Evolutionary conservation across 2,329 filamentous ascomycete genomes (phyloP), one percentile per base, ranked within the genome.

Genomic region (Amphichorda felina): DNA sequence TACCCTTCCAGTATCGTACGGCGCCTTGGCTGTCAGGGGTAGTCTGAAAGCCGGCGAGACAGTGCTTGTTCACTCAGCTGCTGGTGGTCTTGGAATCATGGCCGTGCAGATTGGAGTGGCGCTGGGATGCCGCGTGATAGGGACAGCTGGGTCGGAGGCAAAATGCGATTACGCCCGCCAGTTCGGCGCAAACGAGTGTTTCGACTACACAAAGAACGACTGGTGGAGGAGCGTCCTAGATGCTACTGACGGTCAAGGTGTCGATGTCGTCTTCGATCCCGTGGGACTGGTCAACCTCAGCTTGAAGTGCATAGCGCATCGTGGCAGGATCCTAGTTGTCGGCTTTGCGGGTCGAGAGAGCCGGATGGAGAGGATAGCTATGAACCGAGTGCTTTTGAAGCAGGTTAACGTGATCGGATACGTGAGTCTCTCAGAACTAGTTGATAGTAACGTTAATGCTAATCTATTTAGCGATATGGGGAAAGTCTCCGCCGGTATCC

Each of bases 181-280:
- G 9, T 51, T 59, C 38, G 66, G 65, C 0, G 65, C 63, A 0
- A 54, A 58, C 37, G 43, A 46, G 4, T 59, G 56, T 34, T 52
- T 74, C 21, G 49, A 66, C 43, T 63, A 68, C 42, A 40, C 41
- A 2, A 29, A 44, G 5, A 43, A 48, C 4, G 39, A 53, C 1
- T 79, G 72, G 74, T 66, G 64, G 45, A 54, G 65, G n/a, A 45
- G 56, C 11, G 64, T 78, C 3, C 51, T 63, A n/a, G 49, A 53
- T 3, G 41, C 65, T 15, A 75, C 70, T 1, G 42, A 49, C 2
- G 62, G 63, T 0, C 53, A 57, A 21, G 73, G 73, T 0, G 72
- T 70, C 2, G 64, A 78, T 51, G 59, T 74, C 0, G 66, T 76
- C 10, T 70, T 70, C 44, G 73, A 79, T 51, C 62, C 65, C 7